phyloP scores from a whole-genome alignment of 805 yeast species.

The Candida caryicola region DNA sequence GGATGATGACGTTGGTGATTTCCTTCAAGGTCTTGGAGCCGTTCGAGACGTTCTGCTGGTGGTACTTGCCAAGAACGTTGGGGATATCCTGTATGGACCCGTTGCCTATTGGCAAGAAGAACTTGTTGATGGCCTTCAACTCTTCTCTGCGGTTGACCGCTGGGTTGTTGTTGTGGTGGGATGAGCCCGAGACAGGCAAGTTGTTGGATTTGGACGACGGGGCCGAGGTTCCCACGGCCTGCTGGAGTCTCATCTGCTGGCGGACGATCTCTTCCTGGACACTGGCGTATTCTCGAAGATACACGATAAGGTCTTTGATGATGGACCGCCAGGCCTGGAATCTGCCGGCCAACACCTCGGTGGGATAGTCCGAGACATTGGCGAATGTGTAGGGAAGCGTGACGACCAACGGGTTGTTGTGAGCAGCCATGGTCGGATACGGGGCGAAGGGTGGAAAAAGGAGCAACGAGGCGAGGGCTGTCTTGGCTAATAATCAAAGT shows the following conservation, averaged over 20 bases:
- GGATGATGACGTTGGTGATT: constrained; percentile 46
- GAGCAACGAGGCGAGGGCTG: too few species aligned
- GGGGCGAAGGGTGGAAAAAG: too few species aligned
- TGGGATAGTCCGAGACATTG: constrained; percentile 53
- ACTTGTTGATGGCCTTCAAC: constrained; percentile 38
- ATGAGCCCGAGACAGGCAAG: constrained; percentile 5
- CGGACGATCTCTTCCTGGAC: constrained; percentile 87
- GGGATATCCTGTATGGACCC: constrained; percentile 86
- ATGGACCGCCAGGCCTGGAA: constrained; percentile 85
- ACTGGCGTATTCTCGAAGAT: constrained; percentile 73
- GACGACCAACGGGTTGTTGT: constrained; percentile 39
- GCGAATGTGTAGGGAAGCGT: constrained; percentile 36
- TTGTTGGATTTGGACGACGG: constrained; percentile 5
- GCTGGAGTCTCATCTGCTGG: constrained; percentile 76
- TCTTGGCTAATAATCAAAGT: too few species aligned
- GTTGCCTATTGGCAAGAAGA: constrained; percentile 73
- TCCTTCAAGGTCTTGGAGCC: constrained; percentile 48
- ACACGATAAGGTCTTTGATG: constrained; percentile 68
- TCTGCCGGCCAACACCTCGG: constrained; percentile 80
- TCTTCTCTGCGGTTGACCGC: constrained; percentile 25
- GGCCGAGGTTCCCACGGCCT: constrained; percentile 47
- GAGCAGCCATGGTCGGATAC: constrained; percentile 1
- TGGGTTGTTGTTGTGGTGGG: constrained; percentile 8
- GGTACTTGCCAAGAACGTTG: constrained; percentile 53
- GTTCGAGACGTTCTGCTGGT: constrained; percentile 38